phyloP scores from a whole-genome alignment of 768 basidiomycete genomes.

The Mycena pura region DNA sequence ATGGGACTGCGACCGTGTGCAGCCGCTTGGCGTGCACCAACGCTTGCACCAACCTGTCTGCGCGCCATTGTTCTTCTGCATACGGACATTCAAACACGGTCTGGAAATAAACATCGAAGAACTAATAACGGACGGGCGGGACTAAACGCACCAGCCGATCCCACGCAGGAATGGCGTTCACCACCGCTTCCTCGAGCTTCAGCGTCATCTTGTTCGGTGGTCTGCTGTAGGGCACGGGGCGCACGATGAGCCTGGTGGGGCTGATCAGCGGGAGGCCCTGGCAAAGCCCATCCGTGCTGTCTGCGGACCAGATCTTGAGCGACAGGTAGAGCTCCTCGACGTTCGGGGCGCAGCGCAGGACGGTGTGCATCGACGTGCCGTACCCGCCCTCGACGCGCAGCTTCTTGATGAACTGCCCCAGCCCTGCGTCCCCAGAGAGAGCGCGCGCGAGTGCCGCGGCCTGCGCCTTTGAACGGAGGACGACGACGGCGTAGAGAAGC shows the following conservation, averaged over 20 bases:
- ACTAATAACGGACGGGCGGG: neutral
- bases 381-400: slow-evolving; percentile 19
- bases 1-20: neutral
- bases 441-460: neutral
- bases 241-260: slow-evolving; percentile 6
- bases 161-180: neutral
- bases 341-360: slow-evolving; percentile 7
- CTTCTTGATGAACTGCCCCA: neutral
- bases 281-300: slow-evolving; percentile 11
- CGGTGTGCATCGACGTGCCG: slow-evolving; percentile 28
- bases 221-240: neutral
- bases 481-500: neutral
- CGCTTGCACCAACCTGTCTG: neutral
- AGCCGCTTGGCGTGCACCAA: neutral
- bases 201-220: neutral
- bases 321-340: slow-evolving; percentile 11
- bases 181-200: neutral
- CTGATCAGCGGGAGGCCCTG: slow-evolving; percentile 9
- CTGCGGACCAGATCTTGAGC: neutral
- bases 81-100: neutral
- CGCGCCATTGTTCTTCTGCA: neutral
- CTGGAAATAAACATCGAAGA: neutral
- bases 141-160: slow-evolving; percentile 3
- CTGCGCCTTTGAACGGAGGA: neutral
- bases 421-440: neutral